Base-by-base conservation (phyloP, 164 flowering plant genomes). In the Stephania japonica region DNA sequence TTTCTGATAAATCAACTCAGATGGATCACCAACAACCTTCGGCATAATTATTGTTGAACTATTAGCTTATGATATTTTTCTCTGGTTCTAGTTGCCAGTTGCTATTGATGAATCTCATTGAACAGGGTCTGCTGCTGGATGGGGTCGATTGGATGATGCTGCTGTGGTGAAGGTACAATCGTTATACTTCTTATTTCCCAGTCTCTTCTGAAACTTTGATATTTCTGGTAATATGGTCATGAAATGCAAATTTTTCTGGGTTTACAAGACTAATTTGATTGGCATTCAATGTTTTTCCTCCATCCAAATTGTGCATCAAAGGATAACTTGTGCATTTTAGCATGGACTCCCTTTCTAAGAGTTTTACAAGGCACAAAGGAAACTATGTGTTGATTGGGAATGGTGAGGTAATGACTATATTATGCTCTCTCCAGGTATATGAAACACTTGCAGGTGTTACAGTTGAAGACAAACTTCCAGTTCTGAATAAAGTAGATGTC, bases 71-170 rank as follows among this genome's bases (percentile, higher is more conserved):
- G 32, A 8, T 64, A 23, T 64, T 24, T 7, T 69, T 26, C 24
- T 42, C 21, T 53, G 65, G 66, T 67, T 67, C 23, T 41, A 4
- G 19, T 63, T 13, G 19, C 14, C 32, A 47, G 44, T 38, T 10
- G 9, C 68, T 42, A 6, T 53, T 72, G 11, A 43, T 73, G 41
- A 11, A 50, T 63, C 69, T 72, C 11, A 32, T 61, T 78, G 56
- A 73, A 71, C 86, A 95, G 99, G 98, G 63, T 93, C 99, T 77
- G 98, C 99, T 79, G 92, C 98, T 79, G 99, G 98, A 26, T 95
- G 97, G 98, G 99, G 99, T 71, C 78, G 91, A 43, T 69, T 78
- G 69, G 99, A 95, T 84, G 99, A 95, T 85, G 86, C 98, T 82
- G 91, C 88, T 70, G 98, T 95, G 47, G 99, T 95, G 61, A 95